Base-by-base conservation (phyloP, 768 basidiomycete genomes). In the Pulveroboletus ravenelii region DNA sequence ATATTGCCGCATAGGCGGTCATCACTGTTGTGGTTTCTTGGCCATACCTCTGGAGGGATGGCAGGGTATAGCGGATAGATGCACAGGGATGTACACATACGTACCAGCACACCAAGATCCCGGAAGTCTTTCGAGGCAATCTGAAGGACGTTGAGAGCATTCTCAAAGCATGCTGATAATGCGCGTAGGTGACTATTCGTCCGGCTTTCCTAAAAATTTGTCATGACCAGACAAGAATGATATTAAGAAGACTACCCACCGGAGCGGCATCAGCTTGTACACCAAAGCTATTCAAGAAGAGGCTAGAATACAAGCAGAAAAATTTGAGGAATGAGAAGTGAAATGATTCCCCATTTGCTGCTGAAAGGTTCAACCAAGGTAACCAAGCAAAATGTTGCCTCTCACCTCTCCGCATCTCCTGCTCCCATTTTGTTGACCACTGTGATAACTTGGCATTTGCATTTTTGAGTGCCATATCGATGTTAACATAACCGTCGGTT, bases 211-310 rank as follows among this genome's bases (percentile, higher is more conserved):
- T 85, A 61, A 30, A 50, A n/a, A 12, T 3, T 10, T 10, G 45
- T 45, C 13, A 57, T 5, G 27, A 38, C 27, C 30, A 48, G 38
- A 17, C 14, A 45, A 15, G 27, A 34, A 18, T 7, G 31, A 44
- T 30, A 35, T 51, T 37, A 45, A 56, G n/a, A 54, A 32, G 31
- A 30, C 44, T 51, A 72, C 79, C 60, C 59, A 80, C 85, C 46
- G 81, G 75, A 47, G 73, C 65, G 67, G 84, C 74, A 32, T 80
- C 76, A 17, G 78, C 76, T 57, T 86, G 83, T 42, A 90, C 81
- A 25, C 87, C 89, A 65, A 90, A 87, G 56, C 86, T 88, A 66
- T 92, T 92, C 64, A 92, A 68, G 70, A 91, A 92, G 44, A 93
- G 74, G 53, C 85, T 76, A 45, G 89, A 85, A 63, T 92, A 80